phyloP scores from a whole-genome alignment of 768 basidiomycete species.

The Termitomyces sp. region DNA sequence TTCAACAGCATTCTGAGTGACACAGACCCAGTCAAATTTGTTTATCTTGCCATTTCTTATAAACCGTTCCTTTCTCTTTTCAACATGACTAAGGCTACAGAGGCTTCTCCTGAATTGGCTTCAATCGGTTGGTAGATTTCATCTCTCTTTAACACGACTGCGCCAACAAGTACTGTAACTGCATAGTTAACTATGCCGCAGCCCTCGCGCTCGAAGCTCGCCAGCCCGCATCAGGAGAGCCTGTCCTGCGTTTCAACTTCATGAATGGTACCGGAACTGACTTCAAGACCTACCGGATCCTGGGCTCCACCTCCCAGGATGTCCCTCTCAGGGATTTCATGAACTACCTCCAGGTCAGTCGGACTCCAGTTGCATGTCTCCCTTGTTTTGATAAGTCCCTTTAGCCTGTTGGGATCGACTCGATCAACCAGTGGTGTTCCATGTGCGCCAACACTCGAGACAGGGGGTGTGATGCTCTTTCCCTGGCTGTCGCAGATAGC shows the following conservation, averaged over 20 bases:
- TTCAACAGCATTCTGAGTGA: constrained; percentile 48
- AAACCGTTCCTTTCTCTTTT: constrained; percentile 78
- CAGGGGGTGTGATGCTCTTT: constrained; percentile 52
- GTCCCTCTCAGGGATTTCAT: constrained; percentile 53
- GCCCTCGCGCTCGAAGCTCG: constrained; percentile 59
- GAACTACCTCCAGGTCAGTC: constrained; percentile 29
- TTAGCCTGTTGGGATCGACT: constrained; percentile 48
- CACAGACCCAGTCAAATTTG: constrained; percentile 52
- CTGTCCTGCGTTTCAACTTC: constrained; percentile 61
- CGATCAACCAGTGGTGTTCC: constrained; percentile 55
- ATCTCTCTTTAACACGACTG: neutral
- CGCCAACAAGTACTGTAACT: neutral
- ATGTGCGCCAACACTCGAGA: constrained; percentile 54
- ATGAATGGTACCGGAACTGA: constrained; percentile 56
- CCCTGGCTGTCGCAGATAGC: constrained; percentile 26
- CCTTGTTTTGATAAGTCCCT: neutral
- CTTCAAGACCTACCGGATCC: constrained; percentile 47
- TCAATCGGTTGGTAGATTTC: constrained; percentile 46
- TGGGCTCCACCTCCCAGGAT: constrained; percentile 41
- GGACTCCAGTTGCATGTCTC: neutral
- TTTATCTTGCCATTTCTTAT: constrained; percentile 62
- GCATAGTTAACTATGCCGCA: constrained; percentile 58
- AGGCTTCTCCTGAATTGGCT: constrained; percentile 48
- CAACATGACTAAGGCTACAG: constrained; percentile 65
- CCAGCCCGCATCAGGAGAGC: constrained; percentile 38